Conservation (phyloP, 2,329 filamentous ascomycete genomes). For the Nemania sp. region DNA sequence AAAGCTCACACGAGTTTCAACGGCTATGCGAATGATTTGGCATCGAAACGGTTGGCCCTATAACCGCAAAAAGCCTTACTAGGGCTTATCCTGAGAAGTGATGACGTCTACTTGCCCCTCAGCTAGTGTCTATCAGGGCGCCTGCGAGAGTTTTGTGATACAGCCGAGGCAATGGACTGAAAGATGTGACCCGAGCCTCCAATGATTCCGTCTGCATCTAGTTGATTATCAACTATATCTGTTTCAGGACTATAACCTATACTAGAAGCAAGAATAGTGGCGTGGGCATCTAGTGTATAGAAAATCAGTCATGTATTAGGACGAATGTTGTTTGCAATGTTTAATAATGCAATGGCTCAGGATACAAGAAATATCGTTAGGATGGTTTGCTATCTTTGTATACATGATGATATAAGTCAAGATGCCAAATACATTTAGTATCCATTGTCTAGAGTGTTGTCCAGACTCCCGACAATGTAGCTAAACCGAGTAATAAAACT, state of each 20-base stretch:
- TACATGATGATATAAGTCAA: not conserved
- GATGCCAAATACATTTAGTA: conserved; percentile 4
- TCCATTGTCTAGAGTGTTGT: not conserved
- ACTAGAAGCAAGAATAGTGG: no score
- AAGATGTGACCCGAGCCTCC: not conserved
- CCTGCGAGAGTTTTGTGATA: not conserved
- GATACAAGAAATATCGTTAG: no score
- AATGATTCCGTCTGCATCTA: not conserved
- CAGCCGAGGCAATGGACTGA: not conserved
- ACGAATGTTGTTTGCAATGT: no score
- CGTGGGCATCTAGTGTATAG: no score
- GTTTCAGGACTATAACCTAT: no score
- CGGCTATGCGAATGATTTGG: not conserved
- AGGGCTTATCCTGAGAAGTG: not conserved
- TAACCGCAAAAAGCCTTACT: not conserved
- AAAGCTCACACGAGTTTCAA: not conserved
- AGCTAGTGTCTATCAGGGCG: not conserved
- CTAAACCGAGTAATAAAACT: conserved; percentile 18
- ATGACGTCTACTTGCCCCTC: not conserved
- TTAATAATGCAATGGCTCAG: no score
- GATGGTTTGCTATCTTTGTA: not conserved
- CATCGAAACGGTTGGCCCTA: not conserved
- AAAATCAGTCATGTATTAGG: no score
- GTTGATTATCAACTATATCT: not conserved
- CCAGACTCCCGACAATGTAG: conserved; percentile 18